Evolutionary conservation across 768 basidiomycete species (phyloP), one percentile per base, ranked within the genome.

Genomic region (Paxillus ammoniavirescens): DNA sequence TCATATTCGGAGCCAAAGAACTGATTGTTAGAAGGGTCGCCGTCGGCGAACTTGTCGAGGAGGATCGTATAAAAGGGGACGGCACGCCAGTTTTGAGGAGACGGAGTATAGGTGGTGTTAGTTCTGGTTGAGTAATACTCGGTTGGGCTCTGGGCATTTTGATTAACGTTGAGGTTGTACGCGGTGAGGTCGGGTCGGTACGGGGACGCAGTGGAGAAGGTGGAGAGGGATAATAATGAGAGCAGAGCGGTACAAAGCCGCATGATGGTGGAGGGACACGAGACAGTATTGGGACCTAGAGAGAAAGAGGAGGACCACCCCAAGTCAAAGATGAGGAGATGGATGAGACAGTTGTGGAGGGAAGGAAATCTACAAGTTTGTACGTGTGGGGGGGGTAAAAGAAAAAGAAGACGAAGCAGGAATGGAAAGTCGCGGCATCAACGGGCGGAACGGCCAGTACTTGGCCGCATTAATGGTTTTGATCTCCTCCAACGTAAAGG

Each of bases 41-140:
- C 94, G 61, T 96, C 93, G 13, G 92, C 92, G 65, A 91, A 96
- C 72, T 96, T 96, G 80, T 97, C 94, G 60, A 94, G 70, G 47
- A 96, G 84, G 62, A 93, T 63, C 41, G 87, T 90, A 66, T 93
- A 93, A 47, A 84, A 77, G 1, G 91, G 91, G 10, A 92, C 72
- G 6, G 81, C 73, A 17, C 94, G 83, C 94, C 94, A 97, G 70
- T 97, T 97, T 13, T 58, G 43, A 0, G 94, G 94, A 0, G 92
- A 94, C 0, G 81, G 78, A 0, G 83, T 88, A 70, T 95, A 94
- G 8, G 79, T 84, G 1, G 73, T 73, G 60, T 83, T 88, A 2
- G 78, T 70, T 38, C 89, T 81, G 50, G 75, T 73, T 3, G 89
- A 70, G 49, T 73, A 66, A 65, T 94, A 94, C 33, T 93, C 77